Base-by-base conservation (phyloP, 176 grass and related monocot species). In the Oryza nivara region DNA sequence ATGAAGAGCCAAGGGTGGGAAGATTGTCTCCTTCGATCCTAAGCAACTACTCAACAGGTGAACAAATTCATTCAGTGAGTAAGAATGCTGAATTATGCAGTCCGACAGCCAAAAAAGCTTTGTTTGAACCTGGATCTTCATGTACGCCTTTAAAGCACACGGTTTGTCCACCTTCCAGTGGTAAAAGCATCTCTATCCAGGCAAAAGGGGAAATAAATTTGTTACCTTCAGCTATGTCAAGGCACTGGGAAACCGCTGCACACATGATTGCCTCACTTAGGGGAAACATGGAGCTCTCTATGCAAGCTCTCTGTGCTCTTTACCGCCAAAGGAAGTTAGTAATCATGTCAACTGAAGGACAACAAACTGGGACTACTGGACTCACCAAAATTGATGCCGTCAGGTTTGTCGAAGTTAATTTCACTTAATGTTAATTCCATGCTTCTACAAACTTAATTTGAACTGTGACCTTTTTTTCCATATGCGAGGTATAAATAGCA, bases 231-330 rank as follows among this genome's bases (percentile, higher is more conserved):
- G 45, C 4, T 44, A n/a, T 66, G 44, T 74, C 81, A 66, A 47
- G 19, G n/a, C 0, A 36, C 5, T 88, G 87, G 87, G 26, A 47
- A 15, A 47, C 34, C 34, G 70, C 44, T 36, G 16, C 0, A 11
- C 43, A 25, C 47, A 2, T 88, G 19, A 0, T 23, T 68, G 1
- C 0, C 9, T 85, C 88, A 85, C 52, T 74, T 15, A 1, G 52
- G 5, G 13, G 2, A 11, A 34, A 76, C 6, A 26, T 34, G 30
- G 72, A 77, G 12, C 0, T 89, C 9, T 19, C 5, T 26, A 82
- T 86, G 66, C 52, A 86, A 72, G 88, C 78, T 85, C 6, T 49
- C 0, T 85, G 88, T 77, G 78, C 83, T 72, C 88, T 89, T 72
- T 54, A 72, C 66, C 78, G 72, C 34, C 77, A 71, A 76, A 64